Conservation (phyloP, 2,329 filamentous ascomycete genomes). For the Hymenoscyphus fraxineus region DNA sequence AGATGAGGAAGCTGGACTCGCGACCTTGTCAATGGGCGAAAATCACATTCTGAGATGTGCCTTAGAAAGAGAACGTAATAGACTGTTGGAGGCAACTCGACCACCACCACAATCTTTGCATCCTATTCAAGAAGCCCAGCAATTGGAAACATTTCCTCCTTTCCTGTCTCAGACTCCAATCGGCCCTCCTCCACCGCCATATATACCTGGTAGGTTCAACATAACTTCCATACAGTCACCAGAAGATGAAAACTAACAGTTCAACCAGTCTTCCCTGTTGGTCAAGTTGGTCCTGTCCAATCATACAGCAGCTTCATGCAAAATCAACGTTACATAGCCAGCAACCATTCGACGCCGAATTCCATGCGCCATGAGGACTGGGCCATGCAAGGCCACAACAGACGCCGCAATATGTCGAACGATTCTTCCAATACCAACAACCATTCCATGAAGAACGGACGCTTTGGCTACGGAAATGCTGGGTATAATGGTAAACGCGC, state of each 20-base stretch:
- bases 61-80: constrained; percentile 4
- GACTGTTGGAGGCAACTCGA: background rate
- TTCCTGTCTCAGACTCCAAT: background rate
- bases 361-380: background rate
- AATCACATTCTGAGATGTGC: constrained; percentile 1
- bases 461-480: background rate
- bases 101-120: constrained; percentile 3
- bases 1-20: constrained; percentile 9
- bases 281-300: background rate
- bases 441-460: background rate
- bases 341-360: background rate
- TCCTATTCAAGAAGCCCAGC: constrained; percentile 8
- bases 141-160: background rate
- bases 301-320: constrained; percentile 13
- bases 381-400: constrained; percentile 2
- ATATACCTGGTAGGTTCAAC: constrained; percentile 4
- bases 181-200: background rate
- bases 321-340: constrained; percentile 4
- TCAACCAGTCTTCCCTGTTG: background rate
- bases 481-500: constrained; percentile 3
- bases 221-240: no score
- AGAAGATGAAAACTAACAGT: background rate
- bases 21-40: constrained; percentile 6
- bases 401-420: constrained; percentile 17
- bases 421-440: constrained; percentile 9